Conservation (phyloP, 1,284 basidiomycete genomes). For the Ganoderma leucocontextum region DNA sequence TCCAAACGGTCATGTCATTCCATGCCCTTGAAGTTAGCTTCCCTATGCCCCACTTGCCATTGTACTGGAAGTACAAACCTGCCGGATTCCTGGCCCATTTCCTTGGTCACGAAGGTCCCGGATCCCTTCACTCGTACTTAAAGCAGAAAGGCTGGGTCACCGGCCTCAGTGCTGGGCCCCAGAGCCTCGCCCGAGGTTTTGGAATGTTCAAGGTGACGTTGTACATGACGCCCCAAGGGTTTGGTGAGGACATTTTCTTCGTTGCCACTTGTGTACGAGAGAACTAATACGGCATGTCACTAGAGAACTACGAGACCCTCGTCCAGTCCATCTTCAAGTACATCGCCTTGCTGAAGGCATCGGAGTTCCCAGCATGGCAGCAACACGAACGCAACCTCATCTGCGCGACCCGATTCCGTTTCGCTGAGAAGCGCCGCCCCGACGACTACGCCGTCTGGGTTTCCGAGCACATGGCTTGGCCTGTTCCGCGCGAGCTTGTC, state of each 20-base stretch:
- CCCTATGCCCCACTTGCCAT: conserved; percentile 86
- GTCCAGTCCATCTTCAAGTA: conserved; percentile 87
- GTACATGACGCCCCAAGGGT: conserved; percentile 87
- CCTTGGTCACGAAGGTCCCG: conserved; percentile 96
- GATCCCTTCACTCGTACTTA: conserved; percentile 91
- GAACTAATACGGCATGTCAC: neutral
- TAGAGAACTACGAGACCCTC: conserved; percentile 83
- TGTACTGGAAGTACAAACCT: conserved; percentile 86
- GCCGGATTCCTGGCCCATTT: conserved; percentile 86
- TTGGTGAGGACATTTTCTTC: conserved; percentile 60
- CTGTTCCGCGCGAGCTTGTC: conserved; percentile 82
- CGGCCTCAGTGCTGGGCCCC: conserved; percentile 77
- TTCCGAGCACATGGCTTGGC: conserved; percentile 81
- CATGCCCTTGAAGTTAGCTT: conserved; percentile 90
- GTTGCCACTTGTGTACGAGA: neutral
- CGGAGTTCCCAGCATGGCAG: conserved; percentile 75
- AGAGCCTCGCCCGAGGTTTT: conserved; percentile 83
- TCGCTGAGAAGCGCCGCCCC: conserved; percentile 86
- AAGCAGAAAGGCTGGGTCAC: conserved; percentile 95
- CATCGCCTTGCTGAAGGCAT: conserved; percentile 80
- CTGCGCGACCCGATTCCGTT: conserved; percentile 84
- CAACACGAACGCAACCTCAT: conserved; percentile 86
- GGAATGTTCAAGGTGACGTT: conserved; percentile 90
- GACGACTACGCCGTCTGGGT: conserved; percentile 86
- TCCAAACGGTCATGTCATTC: conserved; percentile 92